A percentile compares a stretch with the other conserved stretches of the same genome.
phyloP scores from a whole-genome alignment of 2,329 filamentous ascomycete genomes.

The Drechslerella dactyloides region DNA sequence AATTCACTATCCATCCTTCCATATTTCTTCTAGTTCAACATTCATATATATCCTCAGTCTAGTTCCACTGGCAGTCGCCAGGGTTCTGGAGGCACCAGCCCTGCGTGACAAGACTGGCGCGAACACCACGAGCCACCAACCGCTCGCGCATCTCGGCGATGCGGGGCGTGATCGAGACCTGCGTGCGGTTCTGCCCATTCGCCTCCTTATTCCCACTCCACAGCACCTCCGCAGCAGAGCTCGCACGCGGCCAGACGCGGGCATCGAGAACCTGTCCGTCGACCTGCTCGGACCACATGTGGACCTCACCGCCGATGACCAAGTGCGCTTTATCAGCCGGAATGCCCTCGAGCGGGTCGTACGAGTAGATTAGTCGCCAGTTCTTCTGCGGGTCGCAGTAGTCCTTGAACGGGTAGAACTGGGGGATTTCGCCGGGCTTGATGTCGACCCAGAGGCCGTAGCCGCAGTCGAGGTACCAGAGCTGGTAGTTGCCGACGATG shows the following conservation, averaged over 20 bases:
- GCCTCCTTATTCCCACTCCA: conserved; percentile 77
- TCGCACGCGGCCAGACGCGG: conserved; percentile 78
- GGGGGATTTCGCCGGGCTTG: conserved; percentile 65
- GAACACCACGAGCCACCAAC: conserved; percentile 71
- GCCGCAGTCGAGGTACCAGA: conserved; percentile 85
- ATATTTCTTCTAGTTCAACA: too few relatives aligned
- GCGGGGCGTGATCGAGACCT: conserved; percentile 72
- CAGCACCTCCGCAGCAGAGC: conserved; percentile 76
- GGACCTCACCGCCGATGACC: conserved; percentile 80
- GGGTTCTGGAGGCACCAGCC: conserved; percentile 54
- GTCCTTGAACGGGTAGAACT: conserved; percentile 74
- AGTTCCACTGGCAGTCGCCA: conserved; percentile 53
- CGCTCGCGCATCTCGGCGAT: conserved; percentile 78
- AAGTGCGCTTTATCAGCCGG: conserved; percentile 68
- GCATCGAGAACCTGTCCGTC: conserved; percentile 77
- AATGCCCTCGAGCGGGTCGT: conserved; percentile 74
- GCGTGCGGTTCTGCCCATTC: conserved; percentile 71
- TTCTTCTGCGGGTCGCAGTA: conserved; percentile 82
- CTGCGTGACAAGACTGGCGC: conserved; percentile 60
- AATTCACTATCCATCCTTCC: too few relatives aligned
- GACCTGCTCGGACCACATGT: conserved; percentile 79
- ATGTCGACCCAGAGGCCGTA: conserved; percentile 80
- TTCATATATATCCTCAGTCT: too few relatives aligned
- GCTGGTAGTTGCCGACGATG: conserved; percentile 77
- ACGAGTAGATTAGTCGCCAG: conserved; percentile 80